phyloP scores from a whole-genome alignment of 1,284 basidiomycete species.

The Ceraceosorus bombacis region DNA sequence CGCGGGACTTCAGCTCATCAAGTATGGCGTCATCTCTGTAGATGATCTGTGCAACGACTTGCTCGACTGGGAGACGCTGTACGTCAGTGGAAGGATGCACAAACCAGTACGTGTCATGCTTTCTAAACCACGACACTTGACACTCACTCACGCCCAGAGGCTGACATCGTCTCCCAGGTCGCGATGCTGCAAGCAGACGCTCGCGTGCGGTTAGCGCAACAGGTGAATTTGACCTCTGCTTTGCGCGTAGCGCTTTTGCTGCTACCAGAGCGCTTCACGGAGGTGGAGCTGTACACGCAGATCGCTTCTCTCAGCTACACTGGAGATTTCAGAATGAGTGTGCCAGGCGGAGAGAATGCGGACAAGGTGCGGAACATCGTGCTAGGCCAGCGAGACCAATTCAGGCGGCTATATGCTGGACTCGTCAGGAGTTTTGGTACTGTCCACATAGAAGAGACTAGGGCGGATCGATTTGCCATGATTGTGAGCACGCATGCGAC shows the following conservation, averaged over 20 bases:
- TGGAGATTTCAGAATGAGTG: slow-evolving; percentile 77
- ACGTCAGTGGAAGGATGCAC: slow-evolving; percentile 91
- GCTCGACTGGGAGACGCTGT: slow-evolving; percentile 84
- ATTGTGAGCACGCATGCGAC: slow-evolving; percentile 7
- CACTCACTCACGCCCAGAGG: slow-evolving; percentile 15
- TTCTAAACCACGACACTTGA: neutral
- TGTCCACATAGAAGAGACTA: slow-evolving; percentile 24
- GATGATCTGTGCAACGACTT: slow-evolving; percentile 82
- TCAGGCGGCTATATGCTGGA: slow-evolving; percentile 76
- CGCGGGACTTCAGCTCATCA: slow-evolving; percentile 62
- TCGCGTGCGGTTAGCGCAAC: slow-evolving; percentile 78
- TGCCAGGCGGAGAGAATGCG: slow-evolving; percentile 85
- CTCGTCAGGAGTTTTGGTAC: slow-evolving; percentile 33
- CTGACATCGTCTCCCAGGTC: too few relatives aligned
- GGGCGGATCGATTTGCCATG: slow-evolving; percentile 21
- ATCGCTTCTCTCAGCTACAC: slow-evolving; percentile 81
- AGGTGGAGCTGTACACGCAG: slow-evolving; percentile 72
- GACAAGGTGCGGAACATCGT: slow-evolving; percentile 68
- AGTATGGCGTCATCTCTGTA: slow-evolving; percentile 93
- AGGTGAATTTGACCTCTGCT: slow-evolving; percentile 84
- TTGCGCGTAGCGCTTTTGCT: slow-evolving; percentile 66
- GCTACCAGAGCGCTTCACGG: slow-evolving; percentile 61
- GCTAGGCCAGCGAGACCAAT: slow-evolving; percentile 68
- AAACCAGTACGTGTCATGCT: slow-evolving; percentile 59
- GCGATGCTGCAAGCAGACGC: slow-evolving; percentile 57